Base-by-base conservation (phyloP, 1,139 yeast genomes). In the Suzukiozyma palmioleophila region DNA sequence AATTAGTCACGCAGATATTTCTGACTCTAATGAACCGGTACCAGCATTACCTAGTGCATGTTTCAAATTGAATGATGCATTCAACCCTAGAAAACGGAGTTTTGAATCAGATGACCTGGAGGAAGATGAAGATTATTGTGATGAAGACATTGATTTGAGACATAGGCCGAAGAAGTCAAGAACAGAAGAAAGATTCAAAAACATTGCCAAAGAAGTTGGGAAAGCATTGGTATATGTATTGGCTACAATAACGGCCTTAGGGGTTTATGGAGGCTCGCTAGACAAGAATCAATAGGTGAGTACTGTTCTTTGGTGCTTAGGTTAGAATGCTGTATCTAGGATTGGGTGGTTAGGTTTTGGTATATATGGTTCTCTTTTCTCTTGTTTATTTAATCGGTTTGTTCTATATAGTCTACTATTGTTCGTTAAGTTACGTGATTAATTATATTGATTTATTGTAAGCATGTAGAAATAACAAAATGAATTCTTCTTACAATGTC, bases 231-330 rank as follows among this genome's bases (percentile, higher is more conserved):
- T 65, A 14, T 69, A 69, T 43, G 64, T 56, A 8, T 43, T 53
- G 13, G 64, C 64, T 2, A 67, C 75, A 1, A 49, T 70, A 31
- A 45, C 64, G 12, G 73, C 71, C 2, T 59, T 71, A 43, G 74
- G 71, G 7, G 47, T 59, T 11, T 70, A 69, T 49, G 74, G 75
- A 5, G 45, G 52, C 28, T 43, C 49, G n/a, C 36, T 52, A 26
- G 41, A 28, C 16, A 13, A 28, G 4, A n/a, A 28, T 12, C 31
- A n/a, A 8, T 28, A 13, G n/a, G 13, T 26, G 12, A 8, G 15
- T 10, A n/a, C 8, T 8, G n/a, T 13, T 28, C 14, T n/a, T 28
- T 8, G 10, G 16, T 28, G 16, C 14, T 28, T 28, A 10, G 31
- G 14, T n/a, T 28, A 12, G 31, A 18, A 5, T 4, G 22, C 22